A percentile compares a stretch with the other conserved stretches of the same genome.
phyloP scores from a whole-genome alignment of 2,329 filamentous ascomycete species.

The Phialophora verrucosa region DNA sequence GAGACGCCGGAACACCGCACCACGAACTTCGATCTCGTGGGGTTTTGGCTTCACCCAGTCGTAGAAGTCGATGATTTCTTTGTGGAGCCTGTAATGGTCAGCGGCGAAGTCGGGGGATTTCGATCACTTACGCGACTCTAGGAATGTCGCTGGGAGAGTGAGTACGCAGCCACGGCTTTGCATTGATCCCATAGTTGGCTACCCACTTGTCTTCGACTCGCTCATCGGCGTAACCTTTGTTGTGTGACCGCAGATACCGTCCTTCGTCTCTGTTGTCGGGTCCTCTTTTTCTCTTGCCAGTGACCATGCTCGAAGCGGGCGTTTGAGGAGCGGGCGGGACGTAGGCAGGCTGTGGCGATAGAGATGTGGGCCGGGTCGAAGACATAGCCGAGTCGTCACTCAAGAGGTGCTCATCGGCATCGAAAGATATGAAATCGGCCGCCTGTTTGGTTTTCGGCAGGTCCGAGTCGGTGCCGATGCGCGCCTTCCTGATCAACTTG shows the following conservation, averaged over 20 bases:
- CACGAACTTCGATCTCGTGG: conserved; percentile 78
- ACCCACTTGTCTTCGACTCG: conserved; percentile 28
- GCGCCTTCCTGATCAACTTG: conserved; percentile 87
- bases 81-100: conserved; percentile 70
- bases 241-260: conserved; percentile 41
- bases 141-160: conserved; percentile 19
- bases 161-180: conserved; percentile 27
- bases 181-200: conserved; percentile 8
- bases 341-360: conserved; percentile 26
- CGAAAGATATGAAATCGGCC: conserved; percentile 86
- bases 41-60: conserved; percentile 76
- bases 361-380: background rate
- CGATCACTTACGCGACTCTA: conserved; percentile 34
- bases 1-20: conserved; percentile 73
- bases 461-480: conserved; percentile 65
- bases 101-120: background rate
- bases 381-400: conserved; percentile 21
- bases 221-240: conserved; percentile 20
- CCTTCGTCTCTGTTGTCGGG: conserved; percentile 44
- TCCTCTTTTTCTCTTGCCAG: conserved; percentile 76
- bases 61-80: conserved; percentile 89
- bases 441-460: conserved; percentile 52
- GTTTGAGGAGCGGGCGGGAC: conserved; percentile 48
- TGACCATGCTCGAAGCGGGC: conserved; percentile 51
- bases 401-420: conserved; percentile 55